phyloP scores from a whole-genome alignment of 2,329 filamentous ascomycete species.

The Calonectria pteridis region DNA sequence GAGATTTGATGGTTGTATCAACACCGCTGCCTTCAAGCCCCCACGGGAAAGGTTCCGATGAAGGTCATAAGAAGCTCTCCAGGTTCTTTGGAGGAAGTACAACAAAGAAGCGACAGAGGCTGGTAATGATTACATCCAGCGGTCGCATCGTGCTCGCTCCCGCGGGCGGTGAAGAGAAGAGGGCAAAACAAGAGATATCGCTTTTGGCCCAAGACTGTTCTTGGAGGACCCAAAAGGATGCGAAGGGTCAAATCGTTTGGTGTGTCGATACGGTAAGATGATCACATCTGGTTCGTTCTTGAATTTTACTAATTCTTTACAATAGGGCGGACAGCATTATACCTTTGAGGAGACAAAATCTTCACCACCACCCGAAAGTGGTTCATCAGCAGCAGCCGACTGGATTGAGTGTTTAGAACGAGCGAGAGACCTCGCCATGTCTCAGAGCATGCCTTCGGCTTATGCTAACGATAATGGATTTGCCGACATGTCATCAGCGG shows the following conservation, averaged over 20 bases:
- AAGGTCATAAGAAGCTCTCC: slow-evolving; percentile 88
- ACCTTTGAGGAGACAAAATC: slow-evolving; percentile 94
- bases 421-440: slow-evolving; percentile 85
- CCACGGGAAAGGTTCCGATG: slow-evolving; percentile 77
- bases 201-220: slow-evolving; percentile 79
- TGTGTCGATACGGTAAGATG: slow-evolving; percentile 90
- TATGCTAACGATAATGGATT: slow-evolving; percentile 78
- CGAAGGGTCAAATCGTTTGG: slow-evolving; percentile 91
- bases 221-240: slow-evolving; percentile 85
- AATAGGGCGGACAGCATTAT: slow-evolving; percentile 88
- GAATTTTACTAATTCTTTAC: slow-evolving; percentile 5
- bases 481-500: slow-evolving; percentile 75
- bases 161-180: slow-evolving; percentile 94
- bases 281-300: neutral
- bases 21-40: slow-evolving; percentile 82
- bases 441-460: slow-evolving; percentile 75
- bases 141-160: slow-evolving; percentile 91
- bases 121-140: slow-evolving; percentile 95
- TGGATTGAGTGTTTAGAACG: slow-evolving; percentile 93
- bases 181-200: slow-evolving; percentile 92
- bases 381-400: slow-evolving; percentile 81
- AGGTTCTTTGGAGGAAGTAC: slow-evolving; percentile 93
- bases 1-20: slow-evolving; percentile 88
- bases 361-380: slow-evolving; percentile 66
- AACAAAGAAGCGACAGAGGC: slow-evolving; percentile 90